A percentile compares a stretch with the other conserved stretches of the same genome.
Evolutionary conservation across 495 filamentous ascomycete genomes (phyloP).

Genomic region (Letharia lupina): DNA sequence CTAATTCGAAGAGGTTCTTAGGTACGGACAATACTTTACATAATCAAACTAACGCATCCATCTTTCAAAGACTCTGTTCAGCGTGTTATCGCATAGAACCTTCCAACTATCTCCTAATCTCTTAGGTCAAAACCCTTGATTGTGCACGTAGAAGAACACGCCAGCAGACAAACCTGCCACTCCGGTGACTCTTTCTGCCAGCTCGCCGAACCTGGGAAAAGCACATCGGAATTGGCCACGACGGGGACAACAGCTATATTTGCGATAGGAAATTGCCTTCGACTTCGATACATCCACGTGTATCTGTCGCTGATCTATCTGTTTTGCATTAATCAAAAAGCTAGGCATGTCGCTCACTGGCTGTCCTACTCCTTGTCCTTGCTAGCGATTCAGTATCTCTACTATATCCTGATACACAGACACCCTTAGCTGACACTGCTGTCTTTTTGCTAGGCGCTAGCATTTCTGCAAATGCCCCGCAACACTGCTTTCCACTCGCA

Average conservation of each 20-base stretch:
- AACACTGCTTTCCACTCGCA: slow-evolving; percentile 18
- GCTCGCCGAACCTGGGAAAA: neutral
- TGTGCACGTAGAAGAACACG: neutral
- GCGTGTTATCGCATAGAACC: neutral
- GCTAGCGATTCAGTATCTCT: neutral
- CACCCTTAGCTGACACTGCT: neutral
- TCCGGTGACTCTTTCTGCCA: neutral
- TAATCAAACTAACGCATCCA: too few species aligned
- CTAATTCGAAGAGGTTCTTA: too few species aligned
- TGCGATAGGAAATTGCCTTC: neutral
- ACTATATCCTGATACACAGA: neutral
- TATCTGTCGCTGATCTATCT: too few species aligned
- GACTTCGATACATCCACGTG: neutral
- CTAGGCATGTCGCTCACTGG: neutral
- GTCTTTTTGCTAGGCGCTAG: neutral
- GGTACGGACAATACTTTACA: too few species aligned
- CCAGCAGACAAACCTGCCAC: neutral
- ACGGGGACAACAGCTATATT: neutral
- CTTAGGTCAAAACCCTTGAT: neutral
- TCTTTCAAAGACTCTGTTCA: too few species aligned
- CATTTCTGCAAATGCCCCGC: slow-evolving; percentile 11
- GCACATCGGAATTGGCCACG: neutral
- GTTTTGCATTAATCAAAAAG: neutral
- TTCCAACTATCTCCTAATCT: neutral
- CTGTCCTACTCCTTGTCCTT: neutral